Conservation (phyloP, 1,284 basidiomycete species). For the Somion occarium region DNA sequence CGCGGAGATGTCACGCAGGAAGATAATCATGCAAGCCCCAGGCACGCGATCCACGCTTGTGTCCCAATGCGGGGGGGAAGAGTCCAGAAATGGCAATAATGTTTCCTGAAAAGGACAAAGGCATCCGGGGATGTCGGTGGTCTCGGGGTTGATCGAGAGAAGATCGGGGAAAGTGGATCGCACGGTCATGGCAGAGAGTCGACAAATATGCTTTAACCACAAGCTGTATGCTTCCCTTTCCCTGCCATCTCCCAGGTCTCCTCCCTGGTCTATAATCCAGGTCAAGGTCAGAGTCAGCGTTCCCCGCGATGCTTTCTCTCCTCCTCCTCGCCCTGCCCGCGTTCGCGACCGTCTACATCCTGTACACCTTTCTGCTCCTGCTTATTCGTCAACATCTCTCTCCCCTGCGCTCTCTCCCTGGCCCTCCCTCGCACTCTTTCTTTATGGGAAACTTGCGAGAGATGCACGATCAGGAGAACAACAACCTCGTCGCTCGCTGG, state of each 20-base stretch:
- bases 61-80: background rate
- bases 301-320: background rate
- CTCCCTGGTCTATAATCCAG: background rate
- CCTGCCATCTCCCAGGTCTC: background rate
- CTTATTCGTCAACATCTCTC: slow-evolving; percentile 32
- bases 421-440: slow-evolving; percentile 37
- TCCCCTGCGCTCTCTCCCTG: slow-evolving; percentile 33
- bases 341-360: background rate
- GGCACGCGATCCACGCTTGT: too few species aligned
- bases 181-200: background rate
- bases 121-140: background rate
- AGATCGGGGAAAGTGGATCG: background rate
- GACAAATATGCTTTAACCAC: background rate
- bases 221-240: background rate
- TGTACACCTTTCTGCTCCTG: slow-evolving; percentile 25
- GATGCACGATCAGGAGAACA: slow-evolving; percentile 57
- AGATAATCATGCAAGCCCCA: too few species aligned
- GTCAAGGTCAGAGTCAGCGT: background rate
- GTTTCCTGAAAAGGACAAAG: background rate
- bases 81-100: background rate
- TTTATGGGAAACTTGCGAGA: slow-evolving; percentile 53
- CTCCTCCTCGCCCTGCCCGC: background rate
- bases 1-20: too few species aligned
- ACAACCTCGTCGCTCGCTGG: slow-evolving; percentile 45
- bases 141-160: background rate